Base-by-base conservation (phyloP, 306 rosid species). In the Mimosa bimucronata region DNA sequence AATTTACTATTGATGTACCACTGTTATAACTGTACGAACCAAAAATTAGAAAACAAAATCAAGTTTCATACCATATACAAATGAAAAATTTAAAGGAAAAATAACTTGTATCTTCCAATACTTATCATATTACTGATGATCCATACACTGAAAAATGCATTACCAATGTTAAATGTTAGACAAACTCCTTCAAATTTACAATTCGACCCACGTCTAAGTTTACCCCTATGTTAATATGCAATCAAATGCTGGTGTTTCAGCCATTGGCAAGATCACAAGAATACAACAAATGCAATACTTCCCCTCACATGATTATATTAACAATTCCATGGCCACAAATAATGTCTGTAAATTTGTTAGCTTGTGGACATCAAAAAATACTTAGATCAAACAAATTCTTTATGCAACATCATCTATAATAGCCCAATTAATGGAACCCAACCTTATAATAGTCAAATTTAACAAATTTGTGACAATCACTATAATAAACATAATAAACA, bases 201-300 rank as follows among this genome's bases (percentile, higher is more conserved):
- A 92, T 92, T 84, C 87, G 87, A 52, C 48, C 80, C 0, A 28
- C 77, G 30, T 87, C 86, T 88, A 95, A 71, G 0, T 79, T 8
- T 77, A 93, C 94, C 87, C 93, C 99, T 86, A 95, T 89, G 74
- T 95, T 95, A 74, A 95, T 83, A 98, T 95, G 92, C 89, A 82
- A 42, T 84, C 69, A 73, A 80, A 74, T 79, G 73, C 64, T 6
- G 25, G 67, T 21, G 62, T 38, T 83, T 80, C 26, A 60, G 77
- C 42, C 64, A 53, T 28, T 69, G 38, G 60, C 40, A 57, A 66
- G 28, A 66, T 19, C 29, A 66, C 48, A 66, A 41, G 73, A 52
- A 44, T 45, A 25, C 16, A 41, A 67, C 15, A 80, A 26, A 80
- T 41, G 45, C 69, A 68, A 67, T 70, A 64, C 55, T 16, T 58